These are phyloP conservation scores for Phaeodactylum tricornutum DNA, from an alignment of 108 stramenopile genomes.

Conservation along the genomic window DNA sequence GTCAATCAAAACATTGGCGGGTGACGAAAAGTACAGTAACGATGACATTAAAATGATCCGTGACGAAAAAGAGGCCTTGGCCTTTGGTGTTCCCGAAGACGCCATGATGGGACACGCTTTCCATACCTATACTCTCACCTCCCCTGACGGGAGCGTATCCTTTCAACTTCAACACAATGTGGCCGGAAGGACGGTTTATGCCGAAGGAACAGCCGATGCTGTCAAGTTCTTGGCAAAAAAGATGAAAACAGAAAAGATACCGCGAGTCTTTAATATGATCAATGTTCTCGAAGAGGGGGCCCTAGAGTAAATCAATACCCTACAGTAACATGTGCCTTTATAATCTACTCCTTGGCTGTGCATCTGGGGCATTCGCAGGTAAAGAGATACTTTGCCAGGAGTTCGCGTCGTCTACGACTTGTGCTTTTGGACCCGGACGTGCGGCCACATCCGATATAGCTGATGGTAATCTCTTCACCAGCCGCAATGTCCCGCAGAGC, in stretches of 20 bases:
- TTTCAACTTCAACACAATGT: conserved; percentile 98
- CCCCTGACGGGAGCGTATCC: conserved; percentile 82
- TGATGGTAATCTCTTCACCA: conserved; percentile 50
- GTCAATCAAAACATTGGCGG: conserved; percentile 60
- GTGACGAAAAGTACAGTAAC: conserved; percentile 60
- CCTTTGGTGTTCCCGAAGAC: conserved; percentile 91
- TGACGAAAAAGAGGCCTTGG: conserved; percentile 69
- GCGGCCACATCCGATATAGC: conserved; percentile 21
- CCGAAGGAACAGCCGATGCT: conserved; percentile 97
- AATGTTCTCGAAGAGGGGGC: conserved; percentile 80
- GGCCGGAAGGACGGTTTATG: conserved; percentile 91
- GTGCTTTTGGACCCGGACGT: conserved; percentile 4
- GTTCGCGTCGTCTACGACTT: conserved; percentile 22
- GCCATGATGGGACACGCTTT: conserved; percentile 93
- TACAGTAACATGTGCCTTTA: no score
- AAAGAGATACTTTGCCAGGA: conserved; percentile 38
- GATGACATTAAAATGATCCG: conserved; percentile 89
- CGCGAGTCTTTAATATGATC: conserved; percentile 81
- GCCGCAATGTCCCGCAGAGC: conserved; percentile 22
- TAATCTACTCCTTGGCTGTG: neutral
- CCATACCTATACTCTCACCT: conserved; percentile 93
- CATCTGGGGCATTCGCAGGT: conserved; percentile 35
- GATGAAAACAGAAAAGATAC: conserved; percentile 53
- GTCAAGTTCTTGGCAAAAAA: conserved; percentile 87
- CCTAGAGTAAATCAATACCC: conserved; percentile 55